phyloP scores from a whole-genome alignment of 1,139 yeast genomes.

The Blastobotrys aristatus region DNA sequence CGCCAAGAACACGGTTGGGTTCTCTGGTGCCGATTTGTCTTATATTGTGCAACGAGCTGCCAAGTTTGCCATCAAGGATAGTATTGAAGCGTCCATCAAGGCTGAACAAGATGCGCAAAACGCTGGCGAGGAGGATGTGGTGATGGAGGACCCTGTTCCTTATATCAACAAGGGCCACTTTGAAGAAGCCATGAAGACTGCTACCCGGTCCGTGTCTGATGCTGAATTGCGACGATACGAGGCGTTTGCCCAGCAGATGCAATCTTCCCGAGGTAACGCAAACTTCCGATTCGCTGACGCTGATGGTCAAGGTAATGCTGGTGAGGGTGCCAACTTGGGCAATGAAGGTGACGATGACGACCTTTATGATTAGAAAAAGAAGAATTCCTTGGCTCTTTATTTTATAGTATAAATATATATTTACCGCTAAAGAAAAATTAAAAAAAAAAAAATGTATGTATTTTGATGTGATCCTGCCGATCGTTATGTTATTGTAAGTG shows the following conservation, averaged over 20 bases:
- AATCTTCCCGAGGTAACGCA: constrained; percentile 84
- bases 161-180: constrained; percentile 88
- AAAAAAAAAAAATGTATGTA: background rate
- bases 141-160: constrained; percentile 87
- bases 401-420: too few species aligned
- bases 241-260: constrained; percentile 95
- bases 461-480: too few species aligned
- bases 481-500: too few species aligned
- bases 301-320: constrained; percentile 32
- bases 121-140: constrained; percentile 49
- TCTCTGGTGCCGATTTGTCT: constrained; percentile 98
- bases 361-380: constrained; percentile 62
- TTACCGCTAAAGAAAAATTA: too few species aligned
- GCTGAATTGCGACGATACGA: constrained; percentile 98
- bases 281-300: constrained; percentile 38
- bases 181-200: constrained; percentile 99
- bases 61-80: constrained; percentile 96
- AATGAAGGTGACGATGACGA: constrained; percentile 91
- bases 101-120: constrained; percentile 44
- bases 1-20: constrained; percentile 90
- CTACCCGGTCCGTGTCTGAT: constrained; percentile 94
- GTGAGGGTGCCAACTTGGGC: constrained; percentile 50
- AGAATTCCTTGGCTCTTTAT: background rate
- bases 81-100: constrained; percentile 70
- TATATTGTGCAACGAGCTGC: constrained; percentile 98